A percentile compares a stretch with the other conserved stretches of the same genome.
Evolutionary conservation across 2,329 filamentous ascomycete species (phyloP).

Genomic region (Ophiocordyceps unilateralis): DNA sequence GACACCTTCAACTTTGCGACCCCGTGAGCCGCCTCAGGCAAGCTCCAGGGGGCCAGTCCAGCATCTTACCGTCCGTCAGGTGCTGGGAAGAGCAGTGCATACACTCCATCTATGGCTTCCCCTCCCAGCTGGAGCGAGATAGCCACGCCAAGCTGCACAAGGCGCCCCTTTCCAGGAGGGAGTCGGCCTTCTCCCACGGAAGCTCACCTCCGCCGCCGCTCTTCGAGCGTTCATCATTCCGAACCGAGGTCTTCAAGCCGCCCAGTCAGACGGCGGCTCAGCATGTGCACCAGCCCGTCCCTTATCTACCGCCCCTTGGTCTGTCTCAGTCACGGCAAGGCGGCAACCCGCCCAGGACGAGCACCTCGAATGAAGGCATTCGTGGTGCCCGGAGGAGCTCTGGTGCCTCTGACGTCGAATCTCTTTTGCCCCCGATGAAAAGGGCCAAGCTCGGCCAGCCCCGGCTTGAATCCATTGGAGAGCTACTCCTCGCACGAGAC

Average conservation of each 20-base stretch:
- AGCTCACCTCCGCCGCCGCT: conserved; percentile 3
- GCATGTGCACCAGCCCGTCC: neutral
- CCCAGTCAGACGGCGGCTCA: neutral
- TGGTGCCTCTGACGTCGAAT: conserved; percentile 30
- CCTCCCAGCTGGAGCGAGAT: conserved; percentile 31
- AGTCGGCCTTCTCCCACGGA: conserved; percentile 24
- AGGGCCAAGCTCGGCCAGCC: conserved; percentile 33
- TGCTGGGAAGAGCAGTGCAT: conserved; percentile 37
- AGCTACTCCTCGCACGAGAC: conserved; percentile 31
- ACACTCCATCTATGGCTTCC: conserved; percentile 41
- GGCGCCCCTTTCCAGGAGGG: conserved; percentile 18
- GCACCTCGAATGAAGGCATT: conserved; percentile 23
- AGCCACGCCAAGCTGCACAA: conserved; percentile 30
- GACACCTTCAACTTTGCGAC: conserved; percentile 31
- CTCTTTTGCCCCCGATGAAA: conserved; percentile 36
- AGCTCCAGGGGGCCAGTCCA: conserved; percentile 1
- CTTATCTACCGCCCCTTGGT: conserved; percentile 4
- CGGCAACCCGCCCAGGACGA: conserved; percentile 4
- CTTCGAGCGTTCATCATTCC: conserved; percentile 1
- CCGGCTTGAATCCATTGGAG: conserved; percentile 38
- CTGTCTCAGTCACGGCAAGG: conserved; percentile 3
- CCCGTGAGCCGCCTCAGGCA: conserved; percentile 17
- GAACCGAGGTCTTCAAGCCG: neutral
- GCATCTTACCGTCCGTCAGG: conserved; percentile 23
- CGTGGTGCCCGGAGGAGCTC: conserved; percentile 19